Base-by-base conservation (phyloP, 1,139 yeast genomes). In the Debaryomyces robertsiae region DNA sequence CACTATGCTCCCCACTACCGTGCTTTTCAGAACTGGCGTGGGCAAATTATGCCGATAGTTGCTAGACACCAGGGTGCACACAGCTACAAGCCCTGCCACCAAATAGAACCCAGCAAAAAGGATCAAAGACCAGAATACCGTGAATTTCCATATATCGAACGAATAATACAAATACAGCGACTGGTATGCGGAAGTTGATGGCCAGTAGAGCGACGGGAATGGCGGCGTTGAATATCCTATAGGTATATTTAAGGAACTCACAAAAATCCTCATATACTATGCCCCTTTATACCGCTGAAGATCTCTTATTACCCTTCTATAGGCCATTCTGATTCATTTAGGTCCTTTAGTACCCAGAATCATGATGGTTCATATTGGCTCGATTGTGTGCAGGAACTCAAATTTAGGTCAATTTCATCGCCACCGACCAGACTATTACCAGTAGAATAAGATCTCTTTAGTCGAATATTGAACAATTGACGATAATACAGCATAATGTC, bases 171-270 rank as follows among this genome's bases (percentile, higher is more conserved):
- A 74, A 47, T 74, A 81, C 35, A 90, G 73, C 17, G 73, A 59
- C 23, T 73, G 63, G 62, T 74, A 84, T 28, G 59, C 52, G 11
- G 57, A 47, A 29, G 60, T 58, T 6, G 70, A 62, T 5, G 96
- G 95, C 85, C 93, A 84, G 55, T 73, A 77, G 22, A 93, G 63
- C 3, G 95, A 81, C 2, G 98, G 98, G 57, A 91, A 93, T 16
- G 56, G 44, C 0, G 98, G 98, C 0, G 83, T 73, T 4, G 69
- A 65, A 63, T 93, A 93, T 22, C 96, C 96, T 4, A 89, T 79
- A 2, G 97, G 96, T 1, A 82, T 73, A 47, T 69, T 65, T 27
- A 63, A 56, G 4, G 75, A 67, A 41, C 71, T 63, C 9, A 73
- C 63, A 45, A 73, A 73, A 30, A 67, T 53, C 44, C 52, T 56